Conservation (phyloP, 805 yeast genomes). For the Wickerhamiella nectarea region DNA sequence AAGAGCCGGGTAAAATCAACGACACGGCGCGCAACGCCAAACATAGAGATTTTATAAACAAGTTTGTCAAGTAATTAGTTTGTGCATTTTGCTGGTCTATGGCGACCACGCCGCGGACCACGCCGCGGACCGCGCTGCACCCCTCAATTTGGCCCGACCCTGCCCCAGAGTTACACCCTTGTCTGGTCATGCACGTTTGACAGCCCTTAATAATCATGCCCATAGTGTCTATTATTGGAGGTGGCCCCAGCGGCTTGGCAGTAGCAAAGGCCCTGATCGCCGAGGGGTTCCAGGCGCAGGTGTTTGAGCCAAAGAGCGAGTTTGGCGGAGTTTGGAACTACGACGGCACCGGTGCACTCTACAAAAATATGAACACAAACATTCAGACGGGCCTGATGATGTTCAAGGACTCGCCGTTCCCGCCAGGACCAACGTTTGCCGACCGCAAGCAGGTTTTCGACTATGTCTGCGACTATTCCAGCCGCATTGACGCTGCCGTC, state of each 20-base stretch:
- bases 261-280: conserved; percentile 47
- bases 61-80: conserved; percentile 2
- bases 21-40: background rate
- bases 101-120: no score
- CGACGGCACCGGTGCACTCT: conserved; percentile 38
- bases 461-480: conserved; percentile 46
- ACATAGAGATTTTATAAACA: conserved; percentile 7
- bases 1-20: background rate
- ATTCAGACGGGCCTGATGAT: conserved; percentile 55
- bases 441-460: conserved; percentile 43
- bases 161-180: no score
- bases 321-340: conserved; percentile 79
- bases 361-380: conserved; percentile 56
- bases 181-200: no score
- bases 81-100: background rate
- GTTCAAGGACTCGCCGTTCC: conserved; percentile 40
- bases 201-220: no score
- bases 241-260: conserved; percentile 64
- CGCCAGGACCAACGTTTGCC: conserved; percentile 40
- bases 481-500: conserved; percentile 29
- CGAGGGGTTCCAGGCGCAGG: conserved; percentile 39
- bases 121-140: no score
- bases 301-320: conserved; percentile 45
- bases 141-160: no score
- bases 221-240: conserved; percentile 56